phyloP scores from a whole-genome alignment of 2,329 filamentous ascomycete genomes.

The Calonectria montana region DNA sequence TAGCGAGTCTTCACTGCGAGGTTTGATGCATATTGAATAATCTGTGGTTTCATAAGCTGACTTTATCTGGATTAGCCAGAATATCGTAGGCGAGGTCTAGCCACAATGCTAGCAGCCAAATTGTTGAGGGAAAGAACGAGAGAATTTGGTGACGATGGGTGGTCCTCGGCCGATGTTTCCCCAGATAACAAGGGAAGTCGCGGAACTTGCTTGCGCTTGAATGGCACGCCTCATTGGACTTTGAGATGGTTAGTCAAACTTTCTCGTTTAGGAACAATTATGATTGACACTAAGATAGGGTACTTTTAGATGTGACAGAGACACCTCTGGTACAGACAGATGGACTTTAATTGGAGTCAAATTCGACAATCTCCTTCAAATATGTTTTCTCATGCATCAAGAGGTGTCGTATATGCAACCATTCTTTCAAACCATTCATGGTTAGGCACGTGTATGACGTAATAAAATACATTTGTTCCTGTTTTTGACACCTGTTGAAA shows the following conservation, averaged over 20 bases:
- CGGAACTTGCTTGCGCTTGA: slow-evolving; percentile 70
- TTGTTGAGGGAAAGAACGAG: slow-evolving; percentile 64
- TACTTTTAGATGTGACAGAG: slow-evolving; percentile 33
- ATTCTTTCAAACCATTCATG: no score
- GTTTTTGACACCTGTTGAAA: no score
- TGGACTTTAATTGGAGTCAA: neutral
- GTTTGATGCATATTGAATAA: slow-evolving; percentile 36
- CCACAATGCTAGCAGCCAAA: slow-evolving; percentile 69
- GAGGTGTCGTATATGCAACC: no score
- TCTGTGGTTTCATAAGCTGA: neutral
- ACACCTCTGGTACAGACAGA: neutral
- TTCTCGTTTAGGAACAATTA: neutral
- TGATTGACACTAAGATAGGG: slow-evolving; percentile 24
- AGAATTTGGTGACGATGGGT: slow-evolving; percentile 60
- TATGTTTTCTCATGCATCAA: no score
- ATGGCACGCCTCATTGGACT: slow-evolving; percentile 66
- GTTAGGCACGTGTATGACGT: no score
- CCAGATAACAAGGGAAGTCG: slow-evolving; percentile 70
- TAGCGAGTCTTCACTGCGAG: slow-evolving; percentile 71
- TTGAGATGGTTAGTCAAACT: slow-evolving; percentile 66
- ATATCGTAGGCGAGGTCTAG: slow-evolving; percentile 71
- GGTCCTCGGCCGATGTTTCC: slow-evolving; percentile 73
- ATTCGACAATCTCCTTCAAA: no score
- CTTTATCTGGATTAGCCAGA: slow-evolving; percentile 48
- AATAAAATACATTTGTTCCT: no score